Conservation (phyloP, 805 yeast genomes). For the Starmerella powellii region DNA sequence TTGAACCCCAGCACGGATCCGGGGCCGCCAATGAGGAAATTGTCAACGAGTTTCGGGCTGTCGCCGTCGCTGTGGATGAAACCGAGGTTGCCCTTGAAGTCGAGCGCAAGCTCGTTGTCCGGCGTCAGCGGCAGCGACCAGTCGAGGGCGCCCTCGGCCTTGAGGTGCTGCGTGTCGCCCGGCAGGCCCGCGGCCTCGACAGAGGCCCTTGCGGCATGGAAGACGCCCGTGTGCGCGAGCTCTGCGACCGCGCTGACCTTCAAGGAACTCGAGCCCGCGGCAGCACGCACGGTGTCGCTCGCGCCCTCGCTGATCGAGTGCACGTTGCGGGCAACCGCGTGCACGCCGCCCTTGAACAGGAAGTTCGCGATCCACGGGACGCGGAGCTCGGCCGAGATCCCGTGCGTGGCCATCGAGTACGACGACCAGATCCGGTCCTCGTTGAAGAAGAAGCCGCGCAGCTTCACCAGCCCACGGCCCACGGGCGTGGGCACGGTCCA, state of each 20-base stretch:
- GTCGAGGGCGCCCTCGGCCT: slow-evolving; percentile 17
- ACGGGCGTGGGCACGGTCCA: slow-evolving; percentile 18
- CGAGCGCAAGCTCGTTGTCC: slow-evolving; percentile 19
- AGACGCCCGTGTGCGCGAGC: slow-evolving; percentile 21
- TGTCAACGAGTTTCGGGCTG: slow-evolving; percentile 52
- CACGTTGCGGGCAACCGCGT: slow-evolving; percentile 45
- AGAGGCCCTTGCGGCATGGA: slow-evolving; percentile 27
- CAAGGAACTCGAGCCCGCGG: slow-evolving; percentile 42
- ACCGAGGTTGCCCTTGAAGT: slow-evolving; percentile 19
- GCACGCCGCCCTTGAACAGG: slow-evolving; percentile 37
- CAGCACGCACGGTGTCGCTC: slow-evolving; percentile 46
- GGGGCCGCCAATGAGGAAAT: slow-evolving; percentile 69
- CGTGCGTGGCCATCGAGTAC: slow-evolving; percentile 40
- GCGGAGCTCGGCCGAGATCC: slow-evolving; percentile 32
- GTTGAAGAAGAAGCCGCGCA: slow-evolving; percentile 36
- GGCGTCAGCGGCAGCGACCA: slow-evolving; percentile 16
- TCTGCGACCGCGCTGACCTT: slow-evolving; percentile 43
- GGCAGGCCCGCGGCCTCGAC: slow-evolving; percentile 28
- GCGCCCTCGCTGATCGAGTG: slow-evolving; percentile 40
- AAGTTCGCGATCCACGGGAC: slow-evolving; percentile 27
- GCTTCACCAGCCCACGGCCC: slow-evolving; percentile 16
- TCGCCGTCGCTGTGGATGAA: slow-evolving; percentile 15
- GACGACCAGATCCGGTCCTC: slow-evolving; percentile 44
- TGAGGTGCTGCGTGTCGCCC: slow-evolving; percentile 26
- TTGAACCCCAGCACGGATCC: slow-evolving; percentile 55